Evolutionary conservation across 2,329 filamentous ascomycete species (phyloP), one percentile per base, ranked within the genome.

Genomic region (Aureobasidium namibiae): DNA sequence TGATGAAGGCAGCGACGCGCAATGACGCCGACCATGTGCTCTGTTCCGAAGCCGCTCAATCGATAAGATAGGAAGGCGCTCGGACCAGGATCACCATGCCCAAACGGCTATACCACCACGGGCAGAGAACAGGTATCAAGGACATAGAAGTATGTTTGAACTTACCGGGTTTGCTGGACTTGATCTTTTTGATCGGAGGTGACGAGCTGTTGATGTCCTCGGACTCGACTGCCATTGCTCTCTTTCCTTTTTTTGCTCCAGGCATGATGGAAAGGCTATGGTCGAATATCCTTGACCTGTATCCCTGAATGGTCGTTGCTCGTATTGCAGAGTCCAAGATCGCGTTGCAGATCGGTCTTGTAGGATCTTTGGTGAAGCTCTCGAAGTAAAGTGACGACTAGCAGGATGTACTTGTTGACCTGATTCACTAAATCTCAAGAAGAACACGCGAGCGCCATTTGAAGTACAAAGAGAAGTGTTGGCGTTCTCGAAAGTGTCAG

Each of bases 31-130:
- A 9, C 48, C 39, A 46, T 34, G 34, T 39, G 41, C 41, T 56
- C 24, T 33, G 41, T 48, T 61, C 49, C 53, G 39, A 56, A n/a
- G 16, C 54, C 31, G 36, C 21, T 26, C 8, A 13, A 24, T 38
- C 41, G 54, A 57, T 57, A 57, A 57, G 54, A 57, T 57, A 57
- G 39, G 54, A 21, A 9, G 38, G 39, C 31, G 41, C 18, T 21
- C 34, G 16, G 11, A 56, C 36, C 42, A 10, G 7, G 39, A 57
- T 14, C 31, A 23, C n/a, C 11, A 21, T 39, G 23, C 14, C 2
- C 31, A 18, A 44, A 38, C 18, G 26, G 41, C 14, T 16, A 48
- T 38, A 56, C 31, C 52, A 36, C 38, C 38, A 45, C 36, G 53
- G 26, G 2, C 14, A 44, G n/a, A 29, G 13, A 5, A 44, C 3